Base-by-base conservation (phyloP, 2,329 filamentous ascomycete species). In the Alternaria gaisen region DNA sequence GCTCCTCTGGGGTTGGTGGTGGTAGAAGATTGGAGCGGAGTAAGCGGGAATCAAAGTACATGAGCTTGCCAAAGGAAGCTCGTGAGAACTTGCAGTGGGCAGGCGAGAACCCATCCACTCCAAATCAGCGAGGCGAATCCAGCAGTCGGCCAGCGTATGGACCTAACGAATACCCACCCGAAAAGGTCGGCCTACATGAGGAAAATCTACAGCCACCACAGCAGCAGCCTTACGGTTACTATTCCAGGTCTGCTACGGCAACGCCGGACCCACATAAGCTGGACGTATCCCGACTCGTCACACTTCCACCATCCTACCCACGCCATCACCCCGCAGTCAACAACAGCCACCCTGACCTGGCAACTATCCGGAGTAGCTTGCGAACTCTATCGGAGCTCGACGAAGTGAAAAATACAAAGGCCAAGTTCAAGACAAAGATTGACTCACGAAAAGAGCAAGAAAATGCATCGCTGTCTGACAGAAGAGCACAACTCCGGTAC, bases 241-340 rank as follows among this genome's bases (percentile, higher is more conserved):
- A 73, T 53, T 70, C 60, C 53, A 74, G 65, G 11, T 79, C 81
- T 42, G 77, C 79, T 1, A 80, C 81, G 10, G 71, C 80, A 11
- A 82, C 82, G 9, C 81, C 82, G 12, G 83, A 85, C 80, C 84
- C 70, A 26, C 80, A 79, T 22, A 88, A 88, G 59, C 81, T 98
- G 4, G 94, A 99, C 72, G 91, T 98, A 26, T 98, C 95, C 4
- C 87, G 95, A 28, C 87, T 99, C 1, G 91, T 99, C 5, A 97
- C 95, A 0, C 84, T 99, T 30, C 95, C 95, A 9, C 95, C 95
- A 1, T 92, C 95, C 2, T 98, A 97, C 76, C 95, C 95, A 1
- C 90, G 94, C 8, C 94, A 98, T 73, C 91, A 98, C 71, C 95
- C 95, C 9, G 95, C 95, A 0, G 92, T 98, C 16, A 97, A 97